Conservation (phyloP, 345 rosid species). For the Sonneratia caseolaris region DNA sequence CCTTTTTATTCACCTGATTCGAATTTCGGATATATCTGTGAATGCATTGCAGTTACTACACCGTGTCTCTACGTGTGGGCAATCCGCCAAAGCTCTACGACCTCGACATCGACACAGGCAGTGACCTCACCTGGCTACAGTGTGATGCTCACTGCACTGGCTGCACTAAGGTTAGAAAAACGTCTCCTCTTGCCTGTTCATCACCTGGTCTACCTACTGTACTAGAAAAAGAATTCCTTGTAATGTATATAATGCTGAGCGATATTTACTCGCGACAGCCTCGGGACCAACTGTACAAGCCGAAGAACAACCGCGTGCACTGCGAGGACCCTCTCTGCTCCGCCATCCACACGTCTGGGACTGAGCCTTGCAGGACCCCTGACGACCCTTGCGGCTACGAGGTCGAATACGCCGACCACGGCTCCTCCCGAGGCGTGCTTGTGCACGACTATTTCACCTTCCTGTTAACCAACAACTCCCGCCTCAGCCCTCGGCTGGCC, state of each 20-base stretch:
- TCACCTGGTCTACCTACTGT: no score
- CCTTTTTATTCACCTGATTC: no score
- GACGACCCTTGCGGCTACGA: conserved; percentile 74
- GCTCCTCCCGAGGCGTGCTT: conserved; percentile 73
- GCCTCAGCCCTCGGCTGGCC: conserved; percentile 29
- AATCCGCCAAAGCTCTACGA: conserved; percentile 72
- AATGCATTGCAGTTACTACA: conserved; percentile 51
- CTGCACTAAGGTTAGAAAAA: conserved; percentile 52
- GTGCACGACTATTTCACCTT: conserved; percentile 50
- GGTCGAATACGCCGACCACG: conserved; percentile 60
- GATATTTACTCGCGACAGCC: conserved; percentile 33
- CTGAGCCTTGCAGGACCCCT: conserved; percentile 33
- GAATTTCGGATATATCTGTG: background rate
- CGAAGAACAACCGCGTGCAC: conserved; percentile 38
- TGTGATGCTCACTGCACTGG: conserved; percentile 88
- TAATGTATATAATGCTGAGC: no score
- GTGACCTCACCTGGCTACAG: conserved; percentile 94
- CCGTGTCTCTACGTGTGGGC: conserved; percentile 51
- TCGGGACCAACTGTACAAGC: conserved; percentile 51
- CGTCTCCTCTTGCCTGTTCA: no score
- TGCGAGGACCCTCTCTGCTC: conserved; percentile 47
- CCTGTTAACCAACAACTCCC: conserved; percentile 44
- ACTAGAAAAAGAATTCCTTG: no score
- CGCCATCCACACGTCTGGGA: conserved; percentile 23
- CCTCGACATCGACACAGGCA: conserved; percentile 88